phyloP scores from a whole-genome alignment of 2,329 filamentous ascomycete genomes.

The Alternaria ethzedia region DNA sequence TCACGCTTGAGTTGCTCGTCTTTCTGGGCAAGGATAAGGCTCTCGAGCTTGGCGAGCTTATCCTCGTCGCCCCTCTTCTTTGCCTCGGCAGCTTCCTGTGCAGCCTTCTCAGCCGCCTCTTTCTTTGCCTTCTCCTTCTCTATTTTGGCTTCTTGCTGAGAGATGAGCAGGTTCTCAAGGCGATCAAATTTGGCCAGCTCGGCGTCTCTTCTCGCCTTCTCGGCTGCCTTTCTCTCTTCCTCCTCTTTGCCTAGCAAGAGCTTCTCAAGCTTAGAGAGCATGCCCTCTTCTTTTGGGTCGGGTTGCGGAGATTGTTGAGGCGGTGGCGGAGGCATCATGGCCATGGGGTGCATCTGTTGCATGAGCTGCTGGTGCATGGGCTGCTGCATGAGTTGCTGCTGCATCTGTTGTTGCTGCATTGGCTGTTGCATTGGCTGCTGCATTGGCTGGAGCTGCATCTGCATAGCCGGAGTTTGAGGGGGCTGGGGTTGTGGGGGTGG shows the following conservation, averaged over 20 bases:
- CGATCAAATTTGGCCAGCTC: conserved; percentile 46
- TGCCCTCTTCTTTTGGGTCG: conserved; percentile 36
- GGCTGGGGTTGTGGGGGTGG: conserved; percentile 24
- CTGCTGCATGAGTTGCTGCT: conserved; percentile 17
- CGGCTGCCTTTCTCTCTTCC: conserved; percentile 34
- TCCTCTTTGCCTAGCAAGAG: conserved; percentile 40
- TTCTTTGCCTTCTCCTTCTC: conserved; percentile 46
- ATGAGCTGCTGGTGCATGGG: conserved; percentile 10
- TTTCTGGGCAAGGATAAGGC: conserved; percentile 51
- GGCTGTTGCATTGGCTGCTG: conserved; percentile 6
- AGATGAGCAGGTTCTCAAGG: conserved; percentile 45
- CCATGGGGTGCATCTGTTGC: conserved; percentile 8
- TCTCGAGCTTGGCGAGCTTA: conserved; percentile 43
- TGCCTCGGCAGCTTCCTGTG: conserved; percentile 32
- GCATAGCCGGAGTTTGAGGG: conserved; percentile 14
- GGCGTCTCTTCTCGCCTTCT: conserved; percentile 38
- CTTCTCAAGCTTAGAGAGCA: conserved; percentile 41
- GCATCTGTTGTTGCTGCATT: conserved; percentile 9
- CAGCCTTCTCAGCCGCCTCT: conserved; percentile 42
- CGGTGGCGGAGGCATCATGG: conserved; percentile 22
- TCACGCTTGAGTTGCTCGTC: conserved; percentile 49
- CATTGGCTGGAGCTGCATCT: conserved; percentile 12
- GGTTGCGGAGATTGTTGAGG: conserved; percentile 28
- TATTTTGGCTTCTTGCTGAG: conserved; percentile 45
- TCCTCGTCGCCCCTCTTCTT: conserved; percentile 47